Base-by-base conservation (phyloP, 305 asterid species). In the Fraxinus greggii region DNA sequence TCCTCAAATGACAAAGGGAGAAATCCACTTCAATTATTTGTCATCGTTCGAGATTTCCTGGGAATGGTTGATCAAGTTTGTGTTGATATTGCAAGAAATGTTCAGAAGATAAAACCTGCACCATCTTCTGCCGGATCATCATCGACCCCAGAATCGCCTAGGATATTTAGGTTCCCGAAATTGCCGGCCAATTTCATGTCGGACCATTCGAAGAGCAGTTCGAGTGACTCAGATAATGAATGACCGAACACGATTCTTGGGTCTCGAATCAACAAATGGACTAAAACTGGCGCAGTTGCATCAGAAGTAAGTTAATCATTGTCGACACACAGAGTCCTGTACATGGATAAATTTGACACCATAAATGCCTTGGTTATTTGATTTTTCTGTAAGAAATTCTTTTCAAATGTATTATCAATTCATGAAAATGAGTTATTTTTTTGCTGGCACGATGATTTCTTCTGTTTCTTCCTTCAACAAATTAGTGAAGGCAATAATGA, bases 1-100 rank as follows among this genome's bases (percentile, higher is more conserved):
- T 87, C 92, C 1, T 90, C 92, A 1, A 93, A 85, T 23, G 93
- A 91, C 61, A 92, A 85, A 74, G 90, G 91, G 31, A 83, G 84
- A 81, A 87, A 89, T 74, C 86, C 83, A 0, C 83, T 97, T 48
- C 98, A 90, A 32, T 82, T 97, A 65, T 94, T 94, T 59, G 85
- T 90, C 0, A 92, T 97, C 4, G 93, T 94, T 10, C 88, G 84
- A 40, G 99, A 94, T 88, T 97, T 97, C 80, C 86, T 93, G 15
- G 89, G 85, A 69, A 92, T 97, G 98, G 99, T 94, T 59, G 99
- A 97, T 88, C 87, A 88, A 80, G 98, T 89, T 26, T 97, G 99
- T 80, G 80, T 94, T 70, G 99, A 92, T 4, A 93, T 94, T 59
- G 89, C 98, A 8, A 89, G 91, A 85, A 88, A 92, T 79, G 77